Evolutionary conservation across 139 green algal species (phyloP), one percentile per base, ranked within the genome.

Genomic region (Volvox africanus): DNA sequence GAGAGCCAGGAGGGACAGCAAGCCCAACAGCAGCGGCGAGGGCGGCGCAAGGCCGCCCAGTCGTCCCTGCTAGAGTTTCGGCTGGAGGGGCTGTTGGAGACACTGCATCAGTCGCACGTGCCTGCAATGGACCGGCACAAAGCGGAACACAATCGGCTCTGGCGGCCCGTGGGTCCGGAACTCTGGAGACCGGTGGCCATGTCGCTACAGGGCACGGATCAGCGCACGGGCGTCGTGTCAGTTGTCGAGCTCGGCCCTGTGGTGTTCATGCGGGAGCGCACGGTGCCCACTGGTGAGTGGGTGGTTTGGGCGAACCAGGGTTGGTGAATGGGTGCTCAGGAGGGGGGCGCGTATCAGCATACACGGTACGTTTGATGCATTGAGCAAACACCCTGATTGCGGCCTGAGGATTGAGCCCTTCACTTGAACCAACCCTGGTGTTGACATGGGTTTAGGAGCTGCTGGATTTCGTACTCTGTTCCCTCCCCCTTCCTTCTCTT

Each of bases 111-210:
- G 0, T 65, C 33, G 2, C 67, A 22, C 16, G 61, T 68, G 24
- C 67, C 36, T 17, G 26, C 32, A 26, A 2, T n/a, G 67, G 82
- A 88, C 82, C 62, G 30, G 67, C 83, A 68, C 69, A 36, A 16
- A 3, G 37, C 73, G 14, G 37, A n/a, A 30, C 85, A 89, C 69
- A 55, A 21, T 24, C 30, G 30, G 71, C 30, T 83, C 44, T 90
- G 86, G 86, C 69, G 69, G 11, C 71, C 44, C 6, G 86, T 84
- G 68, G 50, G 35, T 44, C 44, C 73, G 16, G 86, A 90, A 33
- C 55, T 90, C 21, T 22, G 55, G 86, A 19, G 16, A 1, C 28
- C 13, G 75, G 69, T 77, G 32, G 20, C 50, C 30, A 33, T 82
- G 73, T 61, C 73, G 32, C 61, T 90, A 50, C 20, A 36, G 1